Base-by-base conservation (phyloP, 495 filamentous ascomycete genomes). In the Cenococcum geophilum region DNA sequence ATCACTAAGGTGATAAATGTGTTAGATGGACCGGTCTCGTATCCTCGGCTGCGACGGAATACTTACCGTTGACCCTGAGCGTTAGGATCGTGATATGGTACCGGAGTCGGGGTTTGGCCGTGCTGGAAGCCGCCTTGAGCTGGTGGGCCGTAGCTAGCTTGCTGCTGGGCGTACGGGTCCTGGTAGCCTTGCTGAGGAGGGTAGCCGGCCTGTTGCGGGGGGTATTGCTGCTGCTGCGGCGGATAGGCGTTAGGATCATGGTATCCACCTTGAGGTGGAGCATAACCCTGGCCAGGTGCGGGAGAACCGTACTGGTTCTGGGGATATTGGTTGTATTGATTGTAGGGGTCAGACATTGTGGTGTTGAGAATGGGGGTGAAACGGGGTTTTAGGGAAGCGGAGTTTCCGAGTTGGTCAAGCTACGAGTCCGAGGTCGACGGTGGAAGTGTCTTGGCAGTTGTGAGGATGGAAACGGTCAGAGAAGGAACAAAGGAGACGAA, bases 301-400 rank as follows among this genome's bases (percentile, higher is more conserved):
- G 72, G 65, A 27, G 71, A 76, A 14, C 71, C 67, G 63, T 70
- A 71, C 21, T 72, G 68, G 5, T 72, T 62, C 1, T 43, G 34
- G 10, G 64, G 55, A 18, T 55, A 55, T 20, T 61, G 58, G 36
- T 55, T 48, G 40, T 77, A 72, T 60, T 71, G 70, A 52, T 79
- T 74, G 71, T 81, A 81, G 18, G 76, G 76, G 51, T 77, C 78
- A 6, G 77, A 79, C 78, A 81, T 80, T 55, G 48, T 66, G 62
- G 25, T 37, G 53, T 14, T 56, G 16, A 20, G 36, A 56, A 25
- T 8, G 18, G 49, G 21, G 49, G 1, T 25, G 22, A 45, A 45
- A 4, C 49, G 49, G 49, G 25, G 49, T n/a, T 52, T 25, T n/a
- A n/a, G 25, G 21, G 27, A 6, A 25, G 21, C 25, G 21, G 23